Evolutionary conservation across 768 basidiomycete genomes (phyloP).

Genomic region (Trametes villosa): DNA sequence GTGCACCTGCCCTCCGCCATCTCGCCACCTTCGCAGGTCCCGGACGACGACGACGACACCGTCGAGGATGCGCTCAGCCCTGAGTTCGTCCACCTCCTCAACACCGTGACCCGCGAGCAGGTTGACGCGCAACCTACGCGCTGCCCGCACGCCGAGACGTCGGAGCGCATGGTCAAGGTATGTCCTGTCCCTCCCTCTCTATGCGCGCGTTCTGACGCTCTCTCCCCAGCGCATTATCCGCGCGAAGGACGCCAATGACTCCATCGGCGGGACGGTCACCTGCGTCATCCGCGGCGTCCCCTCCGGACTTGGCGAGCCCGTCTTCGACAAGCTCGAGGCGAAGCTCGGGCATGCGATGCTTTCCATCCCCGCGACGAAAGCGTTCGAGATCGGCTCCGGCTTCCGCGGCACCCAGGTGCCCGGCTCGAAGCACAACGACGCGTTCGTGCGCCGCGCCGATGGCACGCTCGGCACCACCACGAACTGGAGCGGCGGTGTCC

Average conservation of each 20-base stretch:
- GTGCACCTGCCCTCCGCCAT: conserved; percentile 70
- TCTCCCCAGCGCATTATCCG: conserved; percentile 83
- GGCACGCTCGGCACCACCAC: conserved; percentile 83
- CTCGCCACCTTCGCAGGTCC: conserved; percentile 44
- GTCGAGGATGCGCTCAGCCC: conserved; percentile 76
- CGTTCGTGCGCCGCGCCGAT: conserved; percentile 66
- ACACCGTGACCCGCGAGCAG: conserved; percentile 79
- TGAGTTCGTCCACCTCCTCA: conserved; percentile 81
- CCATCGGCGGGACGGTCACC: conserved; percentile 97
- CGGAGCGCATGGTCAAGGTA: conserved; percentile 90
- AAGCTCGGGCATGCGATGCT: conserved; percentile 97
- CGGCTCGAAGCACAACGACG: conserved; percentile 92
- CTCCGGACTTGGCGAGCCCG: conserved; percentile 92
- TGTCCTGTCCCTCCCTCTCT: conserved; percentile 6
- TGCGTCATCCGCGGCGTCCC: conserved; percentile 94
- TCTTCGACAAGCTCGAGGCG: conserved; percentile 98
- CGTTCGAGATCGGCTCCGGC: conserved; percentile 96
- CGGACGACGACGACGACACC: conserved; percentile 53
- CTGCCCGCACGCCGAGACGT: conserved; percentile 89
- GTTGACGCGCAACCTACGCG: conserved; percentile 88
- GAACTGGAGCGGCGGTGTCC: conserved; percentile 97
- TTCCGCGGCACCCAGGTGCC: conserved; percentile 94
- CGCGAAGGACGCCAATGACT: conserved; percentile 89
- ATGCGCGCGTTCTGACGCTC: conserved; percentile 3
- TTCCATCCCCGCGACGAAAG: conserved; percentile 98